Percentiles rank a stretch among this genome's conserved stretches.
These are phyloP conservation scores for Biscutella auriculata DNA, from an alignment of 441 rosid species.

Conservation along the genomic window DNA sequence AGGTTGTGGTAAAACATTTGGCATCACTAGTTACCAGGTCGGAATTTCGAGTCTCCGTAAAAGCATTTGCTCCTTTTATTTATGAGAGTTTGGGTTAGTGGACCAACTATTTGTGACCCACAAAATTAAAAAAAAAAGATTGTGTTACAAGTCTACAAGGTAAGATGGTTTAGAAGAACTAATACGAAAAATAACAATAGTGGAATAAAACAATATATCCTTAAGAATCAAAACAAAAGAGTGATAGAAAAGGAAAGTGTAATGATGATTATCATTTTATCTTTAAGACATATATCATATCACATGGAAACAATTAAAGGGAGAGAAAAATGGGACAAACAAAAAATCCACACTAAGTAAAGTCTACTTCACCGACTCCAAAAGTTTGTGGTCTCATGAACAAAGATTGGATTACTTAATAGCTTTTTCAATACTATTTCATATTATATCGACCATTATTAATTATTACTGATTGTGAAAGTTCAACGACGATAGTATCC, in stretches of 20 bases:
- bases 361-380: constrained; percentile 21
- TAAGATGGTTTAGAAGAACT: neutral
- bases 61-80: too few species aligned
- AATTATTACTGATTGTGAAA: constrained; percentile 5
- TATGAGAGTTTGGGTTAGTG: too few species aligned
- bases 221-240: constrained; percentile 13
- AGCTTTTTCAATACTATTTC: neutral
- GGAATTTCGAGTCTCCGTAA: too few species aligned
- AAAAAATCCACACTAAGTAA: constrained; percentile 23
- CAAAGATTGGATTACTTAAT: constrained; percentile 13
- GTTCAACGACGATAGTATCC: constrained; percentile 7
- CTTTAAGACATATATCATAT: constrained; percentile 13
- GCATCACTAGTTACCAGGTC: too few species aligned
- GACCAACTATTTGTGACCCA: too few species aligned
- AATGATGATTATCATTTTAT: constrained; percentile 17
- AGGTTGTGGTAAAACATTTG: too few species aligned
- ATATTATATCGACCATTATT: neutral
- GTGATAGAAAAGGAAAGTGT: neutral
- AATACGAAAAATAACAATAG: neutral
- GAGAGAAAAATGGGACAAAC: constrained; percentile 17
- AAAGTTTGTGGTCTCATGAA: constrained; percentile 17
- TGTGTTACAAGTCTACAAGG: too few species aligned
- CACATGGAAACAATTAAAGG: constrained; percentile 23
- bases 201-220: constrained; percentile 12
- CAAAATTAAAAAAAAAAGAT: too few species aligned